Conservation (phyloP, 2,329 filamentous ascomycete genomes). For the Fonsecaea pugnacius region DNA sequence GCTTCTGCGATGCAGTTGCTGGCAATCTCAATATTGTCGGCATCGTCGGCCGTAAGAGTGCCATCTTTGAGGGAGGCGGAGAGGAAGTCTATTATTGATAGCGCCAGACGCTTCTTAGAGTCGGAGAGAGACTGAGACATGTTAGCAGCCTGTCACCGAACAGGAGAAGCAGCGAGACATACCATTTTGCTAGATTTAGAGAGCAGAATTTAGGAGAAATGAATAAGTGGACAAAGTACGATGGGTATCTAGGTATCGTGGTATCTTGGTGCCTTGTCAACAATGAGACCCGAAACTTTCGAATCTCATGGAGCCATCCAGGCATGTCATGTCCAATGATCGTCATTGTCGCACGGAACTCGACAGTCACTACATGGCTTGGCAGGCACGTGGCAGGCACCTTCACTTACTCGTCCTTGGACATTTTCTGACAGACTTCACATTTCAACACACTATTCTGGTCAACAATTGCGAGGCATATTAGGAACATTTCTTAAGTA, state of each 20-base stretch:
- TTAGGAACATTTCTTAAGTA: too few relatives aligned
- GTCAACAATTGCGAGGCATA: too few relatives aligned
- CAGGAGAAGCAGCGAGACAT: background rate
- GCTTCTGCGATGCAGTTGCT: conserved; percentile 91
- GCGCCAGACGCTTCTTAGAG: conserved; percentile 84
- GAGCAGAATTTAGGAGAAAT: background rate
- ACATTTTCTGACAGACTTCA: too few relatives aligned
- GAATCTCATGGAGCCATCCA: background rate
- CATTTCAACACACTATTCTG: too few relatives aligned
- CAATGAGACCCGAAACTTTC: background rate
- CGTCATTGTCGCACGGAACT: background rate
- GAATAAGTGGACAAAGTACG: background rate
- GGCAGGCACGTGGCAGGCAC: too few relatives aligned
- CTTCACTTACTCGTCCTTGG: too few relatives aligned
- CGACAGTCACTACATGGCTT: background rate
- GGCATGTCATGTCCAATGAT: background rate
- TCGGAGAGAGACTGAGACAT: conserved; percentile 41
- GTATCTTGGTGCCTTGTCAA: background rate
- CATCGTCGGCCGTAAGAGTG: conserved; percentile 83
- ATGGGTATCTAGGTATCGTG: background rate
- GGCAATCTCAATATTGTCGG: conserved; percentile 91
- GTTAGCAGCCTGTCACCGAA: background rate
- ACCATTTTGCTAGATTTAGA: background rate
- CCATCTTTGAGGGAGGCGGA: conserved; percentile 82
- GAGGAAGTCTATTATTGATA: conserved; percentile 97